These are phyloP conservation scores for Chamaenerion angustifolium DNA, from an alignment of 345 rosid genomes.

Conservation along the genomic window DNA sequence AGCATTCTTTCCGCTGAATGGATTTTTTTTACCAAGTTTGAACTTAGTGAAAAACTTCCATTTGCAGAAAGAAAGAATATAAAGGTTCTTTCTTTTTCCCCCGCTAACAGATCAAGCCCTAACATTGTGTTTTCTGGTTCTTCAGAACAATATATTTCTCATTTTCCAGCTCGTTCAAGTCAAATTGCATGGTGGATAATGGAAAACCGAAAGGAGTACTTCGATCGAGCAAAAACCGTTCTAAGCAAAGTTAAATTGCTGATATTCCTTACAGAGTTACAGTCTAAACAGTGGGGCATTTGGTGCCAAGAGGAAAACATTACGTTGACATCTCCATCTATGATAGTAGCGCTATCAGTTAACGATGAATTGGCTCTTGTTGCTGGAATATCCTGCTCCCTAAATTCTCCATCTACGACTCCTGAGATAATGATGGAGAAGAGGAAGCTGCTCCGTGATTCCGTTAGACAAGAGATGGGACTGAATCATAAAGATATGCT, in stretches of 20 bases:
- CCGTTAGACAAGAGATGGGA: slow-evolving; percentile 65
- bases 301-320: slow-evolving; percentile 77
- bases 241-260: slow-evolving; percentile 62
- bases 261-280: slow-evolving; percentile 64
- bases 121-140: background rate
- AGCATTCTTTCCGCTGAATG: no score
- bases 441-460: slow-evolving; percentile 38
- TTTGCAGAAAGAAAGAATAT: no score
- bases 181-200: slow-evolving; percentile 92
- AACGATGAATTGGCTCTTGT: slow-evolving; percentile 83
- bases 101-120: background rate
- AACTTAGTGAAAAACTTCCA: no score
- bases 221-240: slow-evolving; percentile 62
- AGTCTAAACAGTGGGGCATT: slow-evolving; percentile 68
- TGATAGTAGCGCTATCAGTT: slow-evolving; percentile 67
- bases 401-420: slow-evolving; percentile 45
- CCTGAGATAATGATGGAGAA: slow-evolving; percentile 49
- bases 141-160: slow-evolving; percentile 69
- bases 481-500: slow-evolving; percentile 63
- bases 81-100: background rate
- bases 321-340: slow-evolving; percentile 66
- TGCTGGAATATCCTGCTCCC: slow-evolving; percentile 64
- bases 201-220: slow-evolving; percentile 87
- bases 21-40: no score
- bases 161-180: slow-evolving; percentile 71